Conservation (phyloP, 805 yeast species). For the Pichia sporocuriosa region DNA sequence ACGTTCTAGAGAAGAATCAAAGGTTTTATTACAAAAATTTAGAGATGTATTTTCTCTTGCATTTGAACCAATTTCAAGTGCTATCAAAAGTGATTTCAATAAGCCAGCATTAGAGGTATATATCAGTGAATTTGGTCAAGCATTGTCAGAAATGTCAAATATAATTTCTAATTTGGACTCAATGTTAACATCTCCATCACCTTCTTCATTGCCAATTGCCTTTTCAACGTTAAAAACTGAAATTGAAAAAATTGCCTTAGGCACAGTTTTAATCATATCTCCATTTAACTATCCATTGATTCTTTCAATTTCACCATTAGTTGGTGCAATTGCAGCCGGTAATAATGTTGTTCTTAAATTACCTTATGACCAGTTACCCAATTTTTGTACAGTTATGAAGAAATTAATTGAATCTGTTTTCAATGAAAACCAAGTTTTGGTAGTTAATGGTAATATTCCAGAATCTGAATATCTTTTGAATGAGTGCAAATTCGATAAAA, state of each 20-base stretch:
- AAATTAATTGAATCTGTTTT: constrained; percentile 45
- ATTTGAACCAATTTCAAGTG: constrained; percentile 42
- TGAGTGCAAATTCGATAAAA: constrained; percentile 63
- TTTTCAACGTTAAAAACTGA: constrained; percentile 20
- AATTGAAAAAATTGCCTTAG: constrained; percentile 43
- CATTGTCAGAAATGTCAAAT: constrained; percentile 49
- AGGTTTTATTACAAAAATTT: constrained; percentile 1
- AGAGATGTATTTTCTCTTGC: background rate
- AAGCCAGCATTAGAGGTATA: constrained; percentile 58
- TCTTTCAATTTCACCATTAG: constrained; percentile 56
- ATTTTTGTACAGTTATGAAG: constrained; percentile 51
- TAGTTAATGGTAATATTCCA: constrained; percentile 67
- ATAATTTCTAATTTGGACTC: constrained; percentile 52
- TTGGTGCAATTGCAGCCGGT: constrained; percentile 82
- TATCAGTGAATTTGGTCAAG: constrained; percentile 47
- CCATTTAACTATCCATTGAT: constrained; percentile 79
- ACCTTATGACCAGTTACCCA: constrained; percentile 67
- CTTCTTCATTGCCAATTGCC: constrained; percentile 31
- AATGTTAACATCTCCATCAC: constrained; percentile 52
- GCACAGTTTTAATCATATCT: constrained; percentile 64
- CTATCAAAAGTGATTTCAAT: constrained; percentile 61
- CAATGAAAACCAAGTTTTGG: constrained; percentile 49
- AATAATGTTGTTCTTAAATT: constrained; percentile 66
- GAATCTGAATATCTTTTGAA: constrained; percentile 54
- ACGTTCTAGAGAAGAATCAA: constrained; percentile 6